phyloP scores from a whole-genome alignment of 441 rosid species.

The Syzygium syzygioides region DNA sequence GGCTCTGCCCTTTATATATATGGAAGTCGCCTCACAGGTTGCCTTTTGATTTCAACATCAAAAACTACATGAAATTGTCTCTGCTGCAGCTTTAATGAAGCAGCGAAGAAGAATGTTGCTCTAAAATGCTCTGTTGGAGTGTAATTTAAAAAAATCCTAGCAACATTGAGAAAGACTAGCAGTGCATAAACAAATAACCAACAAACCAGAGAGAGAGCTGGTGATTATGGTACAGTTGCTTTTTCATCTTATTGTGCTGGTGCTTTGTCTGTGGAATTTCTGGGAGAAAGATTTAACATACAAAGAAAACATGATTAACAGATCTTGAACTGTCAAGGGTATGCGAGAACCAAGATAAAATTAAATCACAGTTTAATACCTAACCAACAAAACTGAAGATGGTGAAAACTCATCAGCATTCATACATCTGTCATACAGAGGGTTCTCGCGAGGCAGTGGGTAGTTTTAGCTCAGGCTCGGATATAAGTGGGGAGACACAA shows the following conservation, averaged over 20 bases:
- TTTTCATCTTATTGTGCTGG: neutral
- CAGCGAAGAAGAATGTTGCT: neutral
- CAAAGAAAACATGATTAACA: neutral
- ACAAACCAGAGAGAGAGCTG: neutral
- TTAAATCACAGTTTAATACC: neutral
- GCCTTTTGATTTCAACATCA: no score
- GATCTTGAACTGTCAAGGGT: neutral
- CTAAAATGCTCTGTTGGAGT: neutral
- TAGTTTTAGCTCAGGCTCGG: conserved; percentile 60
- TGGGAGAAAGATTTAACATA: neutral
- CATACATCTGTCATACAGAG: conserved; percentile 21
- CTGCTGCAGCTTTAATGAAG: neutral
- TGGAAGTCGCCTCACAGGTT: neutral
- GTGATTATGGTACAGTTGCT: neutral
- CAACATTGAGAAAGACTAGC: neutral
- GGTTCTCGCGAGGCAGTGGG: conserved; percentile 77
- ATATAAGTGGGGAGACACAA: conserved; percentile 48
- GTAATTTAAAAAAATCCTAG: neutral
- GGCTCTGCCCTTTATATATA: neutral
- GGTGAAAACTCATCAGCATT: neutral
- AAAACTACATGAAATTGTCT: neutral
- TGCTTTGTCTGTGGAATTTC: neutral
- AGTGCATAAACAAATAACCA: neutral
- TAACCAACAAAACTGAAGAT: neutral
- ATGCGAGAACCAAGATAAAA: neutral